phyloP scores from a whole-genome alignment of 2,329 filamentous ascomycete genomes.

The Pseudonectria buxi region DNA sequence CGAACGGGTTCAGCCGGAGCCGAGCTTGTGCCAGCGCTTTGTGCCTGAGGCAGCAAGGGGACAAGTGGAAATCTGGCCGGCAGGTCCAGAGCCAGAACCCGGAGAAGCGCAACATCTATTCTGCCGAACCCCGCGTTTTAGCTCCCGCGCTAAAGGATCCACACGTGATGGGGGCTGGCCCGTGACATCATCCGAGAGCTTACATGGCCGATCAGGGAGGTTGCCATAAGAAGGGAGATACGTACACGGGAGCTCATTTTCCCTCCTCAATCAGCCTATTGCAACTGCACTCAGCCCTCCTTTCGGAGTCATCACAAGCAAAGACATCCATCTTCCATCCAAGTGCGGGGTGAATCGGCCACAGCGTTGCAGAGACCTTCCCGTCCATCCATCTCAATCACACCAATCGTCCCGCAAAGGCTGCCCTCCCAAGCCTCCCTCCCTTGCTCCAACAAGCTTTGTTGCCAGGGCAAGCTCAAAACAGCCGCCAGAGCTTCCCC shows the following conservation, averaged over 20 bases:
- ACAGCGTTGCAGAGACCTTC: conserved; percentile 21
- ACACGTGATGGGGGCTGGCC: conserved; percentile 16
- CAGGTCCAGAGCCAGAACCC: too few species aligned
- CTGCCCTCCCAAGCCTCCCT: conserved; percentile 2
- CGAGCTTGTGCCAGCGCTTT: conserved; percentile 15
- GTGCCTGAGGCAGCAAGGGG: conserved; percentile 23
- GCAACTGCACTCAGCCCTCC: background rate
- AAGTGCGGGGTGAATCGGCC: conserved; percentile 21
- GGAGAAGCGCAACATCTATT: conserved; percentile 9
- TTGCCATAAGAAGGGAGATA: conserved; percentile 24
- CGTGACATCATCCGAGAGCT: conserved; percentile 24
- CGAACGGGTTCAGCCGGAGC: conserved; percentile 31
- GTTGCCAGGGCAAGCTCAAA: conserved; percentile 17
- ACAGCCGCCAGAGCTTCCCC: background rate
- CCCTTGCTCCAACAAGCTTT: conserved; percentile 6
- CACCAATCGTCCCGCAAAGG: conserved; percentile 13
- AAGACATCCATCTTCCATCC: conserved; percentile 2
- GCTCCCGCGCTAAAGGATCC: conserved; percentile 13
- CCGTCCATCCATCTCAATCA: conserved; percentile 22
- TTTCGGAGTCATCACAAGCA: conserved; percentile 9
- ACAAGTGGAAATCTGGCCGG: too few species aligned
- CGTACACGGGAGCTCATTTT: conserved; percentile 11
- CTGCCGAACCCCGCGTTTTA: conserved; percentile 23
- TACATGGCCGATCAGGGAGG: conserved; percentile 9
- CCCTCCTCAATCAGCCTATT: conserved; percentile 17